Evolutionary conservation across 768 basidiomycete species (phyloP), one percentile per base, ranked within the genome.

Genomic region (Suillus tomentosus): DNA sequence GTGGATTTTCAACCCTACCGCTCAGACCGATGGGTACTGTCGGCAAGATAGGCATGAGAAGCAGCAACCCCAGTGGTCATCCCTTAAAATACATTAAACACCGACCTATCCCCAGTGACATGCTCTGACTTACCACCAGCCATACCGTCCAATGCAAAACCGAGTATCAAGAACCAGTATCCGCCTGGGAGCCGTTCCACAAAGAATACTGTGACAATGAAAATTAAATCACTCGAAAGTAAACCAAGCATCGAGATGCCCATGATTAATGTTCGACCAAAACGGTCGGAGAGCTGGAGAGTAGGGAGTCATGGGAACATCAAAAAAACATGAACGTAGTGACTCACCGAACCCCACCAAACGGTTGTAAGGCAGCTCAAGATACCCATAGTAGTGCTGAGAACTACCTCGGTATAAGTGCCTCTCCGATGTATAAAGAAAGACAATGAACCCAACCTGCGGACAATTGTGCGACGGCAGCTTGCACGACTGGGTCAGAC

Each of bases 271-370:
- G 82, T 87, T 50, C 95, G 86, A 13, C 95, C 95, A 71, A 84
- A 76, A 17, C 90, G 82, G 76, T 97, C 95, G 6, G 91, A 92
- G 51, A 89, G 81, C 87, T 93, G 47, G 31, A 31, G 40, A 42
- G 17, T 39, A 10, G 24, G 31, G 61, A 15, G 13, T 6, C 67
- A 50, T 64, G 61, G 17, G 14, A 24, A 50, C 6, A 27, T 9
- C 15, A 51, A 45, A 14, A 36, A 24, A 19, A 24, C 9, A 36
- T 27, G 9, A 39, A 62, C n/a, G 47, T 37, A 64, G 40, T 57
- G 63, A 80, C 88, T 74, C 75, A 91, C 90, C 61, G 88, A 82
- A 62, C 91, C 90, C 95, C 95, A 96, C 85, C 88, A 95, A 3
- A 85, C 92, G 14, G 89, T 88, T 3, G 93, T 94, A 40, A 95